Conservation (phyloP, 2,329 filamentous ascomycete genomes). For the Aspergillus aculeatus region DNA sequence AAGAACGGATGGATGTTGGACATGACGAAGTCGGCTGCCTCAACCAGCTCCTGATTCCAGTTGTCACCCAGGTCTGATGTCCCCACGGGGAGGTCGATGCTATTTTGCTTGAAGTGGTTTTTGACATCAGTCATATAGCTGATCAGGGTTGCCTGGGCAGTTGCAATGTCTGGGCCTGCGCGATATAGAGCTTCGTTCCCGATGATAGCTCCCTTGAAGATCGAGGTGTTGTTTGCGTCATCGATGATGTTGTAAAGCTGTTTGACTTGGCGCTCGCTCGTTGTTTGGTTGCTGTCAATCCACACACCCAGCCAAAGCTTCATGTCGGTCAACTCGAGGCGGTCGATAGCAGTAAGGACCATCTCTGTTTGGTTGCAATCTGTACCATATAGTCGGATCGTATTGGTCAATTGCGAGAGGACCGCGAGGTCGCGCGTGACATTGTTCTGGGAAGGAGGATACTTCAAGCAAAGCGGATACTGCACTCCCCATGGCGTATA, state of each 20-base stretch:
- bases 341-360: conserved; percentile 77
- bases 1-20: conserved; percentile 98
- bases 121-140: conserved; percentile 66
- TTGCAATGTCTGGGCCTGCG: conserved; percentile 52
- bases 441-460: conserved; percentile 88
- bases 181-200: conserved; percentile 65
- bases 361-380: conserved; percentile 98
- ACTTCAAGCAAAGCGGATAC: conserved; percentile 75
- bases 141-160: conserved; percentile 64
- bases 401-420: conserved; percentile 84
- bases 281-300: conserved; percentile 80
- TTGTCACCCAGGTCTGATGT: conserved; percentile 88
- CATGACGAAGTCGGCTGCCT: conserved; percentile 83
- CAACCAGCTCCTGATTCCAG: conserved; percentile 71
- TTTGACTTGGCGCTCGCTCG: conserved; percentile 74
- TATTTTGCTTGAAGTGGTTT: conserved; percentile 66
- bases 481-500: conserved; percentile 91
- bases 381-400: conserved; percentile 85
- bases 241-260: conserved; percentile 86
- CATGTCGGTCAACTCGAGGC: conserved; percentile 68
- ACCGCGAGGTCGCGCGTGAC: conserved; percentile 88
- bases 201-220: conserved; percentile 62
- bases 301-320: conserved; percentile 95
- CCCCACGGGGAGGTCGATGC: conserved; percentile 72
- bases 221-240: conserved; percentile 39